phyloP scores from a whole-genome alignment of 139 green algal genomes.

The Chlamydomonas sphaeroides region DNA sequence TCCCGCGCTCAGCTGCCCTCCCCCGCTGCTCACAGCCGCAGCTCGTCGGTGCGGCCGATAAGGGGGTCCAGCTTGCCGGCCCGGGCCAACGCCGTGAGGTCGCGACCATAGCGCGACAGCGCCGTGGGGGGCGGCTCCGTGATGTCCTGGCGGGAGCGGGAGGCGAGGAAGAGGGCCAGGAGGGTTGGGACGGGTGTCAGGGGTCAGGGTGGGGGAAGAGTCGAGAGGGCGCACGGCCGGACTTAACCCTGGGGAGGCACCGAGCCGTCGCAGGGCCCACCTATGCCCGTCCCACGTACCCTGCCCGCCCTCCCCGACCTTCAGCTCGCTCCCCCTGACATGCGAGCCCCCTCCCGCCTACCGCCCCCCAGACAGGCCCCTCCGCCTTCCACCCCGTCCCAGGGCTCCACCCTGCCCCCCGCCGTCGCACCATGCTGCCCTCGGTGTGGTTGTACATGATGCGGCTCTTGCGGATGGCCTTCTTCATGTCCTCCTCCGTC shows the following conservation, averaged over 20 bases:
- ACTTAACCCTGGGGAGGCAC: too few species aligned
- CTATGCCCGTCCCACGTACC: too few species aligned
- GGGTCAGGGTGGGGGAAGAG: too few species aligned
- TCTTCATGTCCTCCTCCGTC: constrained; percentile 71
- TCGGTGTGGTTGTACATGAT: constrained; percentile 61
- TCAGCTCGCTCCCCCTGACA: too few species aligned
- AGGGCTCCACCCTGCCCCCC: background rate
- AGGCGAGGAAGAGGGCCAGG: background rate
- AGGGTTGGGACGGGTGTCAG: background rate
- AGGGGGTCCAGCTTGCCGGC: constrained; percentile 84
- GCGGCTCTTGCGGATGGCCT: constrained; percentile 72
- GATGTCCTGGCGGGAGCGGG: constrained; percentile 31
- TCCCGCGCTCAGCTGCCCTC: too few species aligned
- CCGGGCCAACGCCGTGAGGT: constrained; percentile 69
- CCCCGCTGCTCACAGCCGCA: constrained; percentile 57
- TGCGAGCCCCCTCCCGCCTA: too few species aligned
- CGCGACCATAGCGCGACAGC: constrained; percentile 86
- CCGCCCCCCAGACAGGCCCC: background rate
- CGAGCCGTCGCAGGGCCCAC: too few species aligned
- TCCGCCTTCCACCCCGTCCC: background rate
- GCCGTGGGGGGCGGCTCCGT: constrained; percentile 47
- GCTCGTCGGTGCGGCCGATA: constrained; percentile 81
- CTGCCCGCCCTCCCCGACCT: too few species aligned
- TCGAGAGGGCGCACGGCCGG: too few species aligned
- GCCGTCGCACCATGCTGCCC: background rate